Base-by-base conservation (phyloP, 2,329 filamentous ascomycete species). In the Fusarium tupiense region DNA sequence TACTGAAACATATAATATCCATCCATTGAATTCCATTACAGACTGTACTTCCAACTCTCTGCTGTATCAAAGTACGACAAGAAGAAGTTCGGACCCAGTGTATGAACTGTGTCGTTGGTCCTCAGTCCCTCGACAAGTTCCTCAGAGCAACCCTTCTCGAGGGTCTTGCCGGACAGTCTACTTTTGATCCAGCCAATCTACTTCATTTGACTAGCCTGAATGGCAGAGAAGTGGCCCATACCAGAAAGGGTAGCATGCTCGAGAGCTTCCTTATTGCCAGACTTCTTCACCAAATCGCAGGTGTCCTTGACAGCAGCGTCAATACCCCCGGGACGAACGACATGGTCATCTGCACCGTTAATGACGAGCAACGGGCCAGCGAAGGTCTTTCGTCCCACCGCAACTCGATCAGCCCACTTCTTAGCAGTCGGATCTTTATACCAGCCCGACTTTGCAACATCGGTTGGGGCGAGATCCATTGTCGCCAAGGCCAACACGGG, bases 131-230 rank as follows among this genome's bases (percentile, higher is more conserved):
- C 29, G 10, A 47, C 35, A 14, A 29, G 13, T 17, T 69, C 40
- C 8, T 60, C 58, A 59, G 52, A 40, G 12, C 65, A 70, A 6
- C 65, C 52, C 10, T 29, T 67, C 11, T 43, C 63, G 6, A 44
- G 13, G 8, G 20, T 8, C 24, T 62, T 46, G 0, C 61, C 61
- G 8, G 67, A 47, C 19, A 72, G 59, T 22, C 72, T 59, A 38
- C 75, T 65, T 43, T 76, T 67, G 35, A 76, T 40, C 71, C 64
- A 76, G 19, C 33, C 49, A 57, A 76, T 58, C 67, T 64, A 74
- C 37, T 64, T 64, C 49, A 47, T 31, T 35, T 72, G 67, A 20
- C 73, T 74, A 2, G 67, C 73, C 19, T 72, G 70, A 14, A 72
- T 72, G 12, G 56, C 50, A 3, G 67, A 61, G 37, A 76, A 74